Evolutionary conservation across 306 rosid species (phyloP), one percentile per base, ranked within the genome.

Genomic region (Senna tora): DNA sequence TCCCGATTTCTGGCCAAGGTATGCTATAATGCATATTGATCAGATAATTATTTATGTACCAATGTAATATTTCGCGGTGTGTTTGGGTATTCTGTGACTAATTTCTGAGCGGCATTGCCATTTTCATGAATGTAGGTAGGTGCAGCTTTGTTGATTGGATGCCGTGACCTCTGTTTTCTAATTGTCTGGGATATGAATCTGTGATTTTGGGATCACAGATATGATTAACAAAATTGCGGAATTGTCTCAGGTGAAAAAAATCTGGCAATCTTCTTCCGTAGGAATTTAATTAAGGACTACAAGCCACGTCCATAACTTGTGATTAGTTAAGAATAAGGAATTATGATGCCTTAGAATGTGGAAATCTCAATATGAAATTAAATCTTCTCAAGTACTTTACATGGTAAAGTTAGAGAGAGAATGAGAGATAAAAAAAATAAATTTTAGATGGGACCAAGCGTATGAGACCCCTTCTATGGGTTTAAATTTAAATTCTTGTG

Each of bases 181-280:
- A 19, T 39, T 39, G 39, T 46, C 74, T 74, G 33, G 62, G 79
- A 67, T 47, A 67, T 73, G 83, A 58, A 81, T 78, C 67, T 75
- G 47, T 78, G 71, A 80, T 73, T 81, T 68, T 69, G 79, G 85
- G 77, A 82, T 83, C 81, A 73, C 71, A 75, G 69, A 72, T 13
- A 92, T 92, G 97, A 71, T 82, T 65, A 74, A 69, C 77, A 83
- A 75, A 67, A 87, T 43, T 69, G 73, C 76, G 0, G 89, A 87
- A 22, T 71, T 71, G 57, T 69, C 78, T 75, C 90, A 88, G 93
- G 97, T 88, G n/a, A n/a, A 67, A 56, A 54, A 54, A 53, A 21
- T 34, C 33, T 33, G 20, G 45, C 15, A 45, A 21, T 64, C n/a
- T 61, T 36, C 47, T 36, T 61, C 12, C 47, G 4, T 38, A 1